Base-by-base conservation (phyloP, 208 protist species). In the Trypanosoma theileri region DNA sequence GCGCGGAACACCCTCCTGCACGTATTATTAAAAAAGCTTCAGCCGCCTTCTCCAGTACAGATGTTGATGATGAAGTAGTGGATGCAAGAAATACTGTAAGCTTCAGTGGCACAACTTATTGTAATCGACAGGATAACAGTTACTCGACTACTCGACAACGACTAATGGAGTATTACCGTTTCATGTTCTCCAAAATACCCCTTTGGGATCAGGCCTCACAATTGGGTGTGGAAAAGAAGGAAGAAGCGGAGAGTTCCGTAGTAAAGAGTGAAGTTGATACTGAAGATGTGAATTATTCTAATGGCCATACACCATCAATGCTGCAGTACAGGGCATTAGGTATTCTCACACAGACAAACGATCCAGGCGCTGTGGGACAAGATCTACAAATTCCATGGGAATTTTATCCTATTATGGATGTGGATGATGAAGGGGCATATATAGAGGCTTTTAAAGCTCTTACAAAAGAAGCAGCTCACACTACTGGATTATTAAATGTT, bases 321-420 rank as follows among this genome's bases (percentile, higher is more conserved):
- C 22, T 55, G 17, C 2, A 46, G 10, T 89, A 82, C 46, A 77
- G 89, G 2, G 85, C 81, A 13, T 14, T 87, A 0, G 90, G 90
- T 24, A 89, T 95, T 71, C 66, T 95, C n/a, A 93, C 90, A 11
- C 79, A 92, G 61, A 75, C 81, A 54, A 79, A 75, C 16, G 78
- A 87, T 31, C 71, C 82, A 13, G 68, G 70, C 14, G 73, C 73
- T 13, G 73, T 82, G 22, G 70, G 59, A 1, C 66, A 73, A 0
- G 67, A 79, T 50, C 73, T 77, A 59, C 66, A 77, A 24, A 63
- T 79, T 55, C 90, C 90, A 67, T 95, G 90, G 90, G 90, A 95
- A 67, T 88, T 95, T 50, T 87, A 82, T 72, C 73, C 85, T 8
- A 88, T 95, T 16, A 62, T 60, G 12, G 77, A 93, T 79, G 9